Evolutionary conservation across 306 rosid genomes (phyloP).

Genomic region (Prinsepia uniflora): DNA sequence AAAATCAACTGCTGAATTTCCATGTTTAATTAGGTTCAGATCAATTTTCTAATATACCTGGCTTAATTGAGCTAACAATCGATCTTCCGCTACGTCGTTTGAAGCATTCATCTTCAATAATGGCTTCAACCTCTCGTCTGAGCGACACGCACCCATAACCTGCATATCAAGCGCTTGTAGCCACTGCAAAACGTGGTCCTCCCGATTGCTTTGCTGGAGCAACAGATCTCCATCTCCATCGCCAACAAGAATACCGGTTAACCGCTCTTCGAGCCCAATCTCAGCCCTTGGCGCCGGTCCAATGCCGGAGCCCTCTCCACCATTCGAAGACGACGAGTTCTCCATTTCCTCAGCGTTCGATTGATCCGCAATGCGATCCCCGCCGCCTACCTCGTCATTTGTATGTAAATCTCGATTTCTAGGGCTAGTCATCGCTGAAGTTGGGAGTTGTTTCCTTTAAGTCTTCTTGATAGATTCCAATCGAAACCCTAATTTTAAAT

Average conservation of each 20-base stretch:
- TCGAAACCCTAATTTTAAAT: conserved; percentile 12
- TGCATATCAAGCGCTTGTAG: conserved; percentile 92
- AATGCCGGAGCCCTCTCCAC: conserved; percentile 32
- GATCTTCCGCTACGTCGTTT: conserved; percentile 80
- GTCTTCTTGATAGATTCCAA: conserved; percentile 2
- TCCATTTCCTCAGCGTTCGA: conserved; percentile 39
- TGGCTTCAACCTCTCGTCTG: conserved; percentile 86
- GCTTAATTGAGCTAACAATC: conserved; percentile 71
- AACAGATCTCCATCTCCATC: conserved; percentile 80
- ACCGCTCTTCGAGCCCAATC: conserved; percentile 64
- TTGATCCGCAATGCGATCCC: conserved; percentile 34
- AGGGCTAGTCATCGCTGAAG: conserved; percentile 43
- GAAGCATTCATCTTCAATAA: conserved; percentile 72
- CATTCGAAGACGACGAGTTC: conserved; percentile 37
- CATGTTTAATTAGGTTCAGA: neutral
- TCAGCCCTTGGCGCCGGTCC: conserved; percentile 44
- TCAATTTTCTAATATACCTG: conserved; percentile 46
- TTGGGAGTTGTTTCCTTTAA: neutral
- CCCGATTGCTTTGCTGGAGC: conserved; percentile 69
- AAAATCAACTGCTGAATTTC: conserved; percentile 18
- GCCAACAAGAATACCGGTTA: conserved; percentile 68
- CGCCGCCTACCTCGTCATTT: conserved; percentile 21
- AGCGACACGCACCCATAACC: conserved; percentile 88
- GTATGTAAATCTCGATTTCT: conserved; percentile 42
- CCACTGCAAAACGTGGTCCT: conserved; percentile 66